Base-by-base conservation (phyloP, 805 yeast genomes). In the Candida maris region DNA sequence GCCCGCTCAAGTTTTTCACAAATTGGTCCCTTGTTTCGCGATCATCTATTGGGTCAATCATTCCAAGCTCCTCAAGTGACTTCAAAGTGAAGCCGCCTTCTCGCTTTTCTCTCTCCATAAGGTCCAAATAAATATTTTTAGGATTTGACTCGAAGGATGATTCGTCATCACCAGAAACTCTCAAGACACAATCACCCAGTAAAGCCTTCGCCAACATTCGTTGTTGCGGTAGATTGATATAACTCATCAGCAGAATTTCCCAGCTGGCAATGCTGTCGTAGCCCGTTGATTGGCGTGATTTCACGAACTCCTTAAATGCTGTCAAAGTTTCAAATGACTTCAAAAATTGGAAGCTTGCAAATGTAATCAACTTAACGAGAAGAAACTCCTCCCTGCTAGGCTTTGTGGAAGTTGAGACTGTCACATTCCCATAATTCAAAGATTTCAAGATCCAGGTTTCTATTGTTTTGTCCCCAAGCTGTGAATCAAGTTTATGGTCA, bases 121-220 rank as follows among this genome's bases (percentile, higher is more conserved):
- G 43, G 3, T 48, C 51, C 19, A 56, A 50, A 52, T 74, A 74
- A 19, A 85, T 80, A 12, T 62, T 60, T 3, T 74, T 56, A 2
- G 97, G 97, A 56, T 88, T 85, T 37, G 89, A 77, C 53, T 89
- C 96, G 45, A 87, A 77, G 37, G 80, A 79, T 8, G 80, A 56
- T 21, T 69, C 75, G 15, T 68, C 72, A 46, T 71, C 70, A 18
- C 72, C 68, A 13, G 70, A 54, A 8, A 75, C 55, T 20, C 57
- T 49, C 25, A 54, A 41, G 0, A 76, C 60, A 3, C 61, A 44
- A 24, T 59, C 61, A 10, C 75, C 71, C 16, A 73, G 45, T 3
- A 71, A 18, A 7, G 48, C 39, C 43, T 72, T 74, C 39, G 69
- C 57, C 35, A 64, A 59, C 27, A 62, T 63, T 42, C 81, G 60